Percentiles rank a stretch among this genome's conserved stretches.
Evolutionary conservation across 2,329 filamentous ascomycete species (phyloP).

Genomic region (Amauroascus verrucosus): DNA sequence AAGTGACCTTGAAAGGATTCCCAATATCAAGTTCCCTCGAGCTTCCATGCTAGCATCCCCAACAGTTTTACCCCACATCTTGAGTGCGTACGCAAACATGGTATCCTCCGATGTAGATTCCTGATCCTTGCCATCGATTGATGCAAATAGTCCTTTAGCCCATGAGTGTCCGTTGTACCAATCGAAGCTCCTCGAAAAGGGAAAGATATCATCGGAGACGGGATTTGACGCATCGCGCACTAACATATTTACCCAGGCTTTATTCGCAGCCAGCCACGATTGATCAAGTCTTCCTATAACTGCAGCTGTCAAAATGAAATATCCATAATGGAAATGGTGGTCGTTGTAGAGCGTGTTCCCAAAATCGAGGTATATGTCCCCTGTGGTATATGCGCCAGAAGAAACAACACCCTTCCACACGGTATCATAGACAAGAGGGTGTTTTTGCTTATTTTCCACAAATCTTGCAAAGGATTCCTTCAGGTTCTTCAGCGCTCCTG

Average conservation of each 20-base stretch:
- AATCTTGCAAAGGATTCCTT: slow-evolving; percentile 59
- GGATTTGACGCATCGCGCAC: slow-evolving; percentile 79
- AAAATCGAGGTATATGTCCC: slow-evolving; percentile 65
- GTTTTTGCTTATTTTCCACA: slow-evolving; percentile 56
- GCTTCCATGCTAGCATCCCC: slow-evolving; percentile 72
- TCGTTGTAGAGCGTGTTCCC: slow-evolving; percentile 71
- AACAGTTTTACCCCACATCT: slow-evolving; percentile 80
- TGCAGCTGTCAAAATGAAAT: slow-evolving; percentile 79
- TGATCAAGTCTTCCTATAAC: slow-evolving; percentile 72
- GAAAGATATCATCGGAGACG: slow-evolving; percentile 63
- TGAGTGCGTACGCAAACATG: slow-evolving; percentile 76
- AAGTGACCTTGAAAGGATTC: slow-evolving; percentile 63
- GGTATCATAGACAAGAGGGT: slow-evolving; percentile 45
- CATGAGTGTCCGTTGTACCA: slow-evolving; percentile 94
- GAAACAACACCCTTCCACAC: slow-evolving; percentile 75
- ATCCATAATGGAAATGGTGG: slow-evolving; percentile 60
- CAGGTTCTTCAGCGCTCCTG: slow-evolving; percentile 50
- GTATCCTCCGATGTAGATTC: slow-evolving; percentile 87
- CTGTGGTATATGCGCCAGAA: slow-evolving; percentile 58
- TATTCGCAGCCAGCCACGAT: slow-evolving; percentile 61
- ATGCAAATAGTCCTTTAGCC: slow-evolving; percentile 55
- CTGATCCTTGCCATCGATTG: slow-evolving; percentile 46
- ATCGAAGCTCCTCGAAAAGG: slow-evolving; percentile 74
- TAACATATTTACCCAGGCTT: slow-evolving; percentile 69
- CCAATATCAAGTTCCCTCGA: slow-evolving; percentile 73